A percentile compares a stretch with the other conserved stretches of the same genome.
phyloP scores from a whole-genome alignment of 2,329 filamentous ascomycete species.

The Sporothrix luriei region DNA sequence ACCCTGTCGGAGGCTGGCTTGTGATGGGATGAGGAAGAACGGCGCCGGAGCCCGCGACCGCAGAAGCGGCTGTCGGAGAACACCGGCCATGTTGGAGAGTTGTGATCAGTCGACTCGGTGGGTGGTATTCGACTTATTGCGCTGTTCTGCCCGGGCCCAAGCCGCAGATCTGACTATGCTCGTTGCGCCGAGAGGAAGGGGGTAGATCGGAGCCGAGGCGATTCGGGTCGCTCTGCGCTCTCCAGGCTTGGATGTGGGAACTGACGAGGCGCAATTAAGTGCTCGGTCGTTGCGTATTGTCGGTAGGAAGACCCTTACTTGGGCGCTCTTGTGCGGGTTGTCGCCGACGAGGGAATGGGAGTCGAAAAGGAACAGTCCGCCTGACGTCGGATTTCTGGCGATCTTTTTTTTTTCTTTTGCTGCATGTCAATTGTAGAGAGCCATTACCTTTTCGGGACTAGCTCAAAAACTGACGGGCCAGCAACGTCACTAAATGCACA shows the following conservation, averaged over 20 bases:
- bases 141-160: too few relatives aligned
- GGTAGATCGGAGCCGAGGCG: not conserved
- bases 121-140: too few relatives aligned
- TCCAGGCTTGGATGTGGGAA: not conserved
- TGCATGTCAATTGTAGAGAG: constrained; percentile 1
- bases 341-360: constrained; percentile 1
- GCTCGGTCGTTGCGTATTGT: not conserved
- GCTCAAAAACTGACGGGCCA: not conserved
- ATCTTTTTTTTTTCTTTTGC: constrained; percentile 27
- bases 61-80: constrained; percentile 29
- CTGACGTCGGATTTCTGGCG: constrained; percentile 22
- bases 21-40: constrained; percentile 13
- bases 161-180: too few relatives aligned
- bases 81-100: constrained; percentile 25
- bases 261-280: not conserved
- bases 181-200: not conserved
- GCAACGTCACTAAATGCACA: not conserved
- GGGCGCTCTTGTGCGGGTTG: not conserved
- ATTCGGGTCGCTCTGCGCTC: not conserved
- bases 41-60: constrained; percentile 11
- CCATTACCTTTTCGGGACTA: constrained; percentile 19
- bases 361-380: not conserved
- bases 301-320: not conserved
- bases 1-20: not conserved
- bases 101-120: not conserved